These are phyloP conservation scores for Catharanthus roseus DNA, from an alignment of 257 asterid species.

Conservation along the genomic window DNA sequence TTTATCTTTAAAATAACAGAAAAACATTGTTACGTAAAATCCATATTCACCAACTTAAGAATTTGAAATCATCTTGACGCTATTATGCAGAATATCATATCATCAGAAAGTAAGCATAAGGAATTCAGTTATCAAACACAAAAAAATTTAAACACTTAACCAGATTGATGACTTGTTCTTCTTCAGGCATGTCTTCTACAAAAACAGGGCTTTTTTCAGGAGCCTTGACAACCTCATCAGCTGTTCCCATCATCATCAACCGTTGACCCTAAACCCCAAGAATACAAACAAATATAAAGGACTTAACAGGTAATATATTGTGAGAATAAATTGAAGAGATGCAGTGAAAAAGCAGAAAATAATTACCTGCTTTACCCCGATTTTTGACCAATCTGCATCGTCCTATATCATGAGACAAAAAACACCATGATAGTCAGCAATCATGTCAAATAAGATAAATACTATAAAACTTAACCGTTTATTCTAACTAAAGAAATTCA, in stretches of 20 bases:
- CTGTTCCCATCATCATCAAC: conserved; percentile 99
- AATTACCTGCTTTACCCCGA: conserved; percentile 87
- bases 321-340: not conserved
- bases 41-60: not conserved
- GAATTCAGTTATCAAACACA: not conserved
- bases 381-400: conserved; percentile 88
- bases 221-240: conserved; percentile 94
- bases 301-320: conserved; percentile 8
- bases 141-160: conserved; percentile 38
- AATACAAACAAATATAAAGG: conserved; percentile 8
- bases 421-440: conserved; percentile 17
- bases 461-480: not conserved
- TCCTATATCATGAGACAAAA: conserved; percentile 44
- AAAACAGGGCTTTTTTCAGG: conserved; percentile 93
- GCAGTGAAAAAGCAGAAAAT: conserved; percentile 2
- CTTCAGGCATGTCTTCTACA: conserved; percentile 98
- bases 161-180: conserved; percentile 63
- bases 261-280: conserved; percentile 88
- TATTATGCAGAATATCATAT: not conserved
- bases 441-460: conserved; percentile 4
- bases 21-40: not conserved
- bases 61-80: not conserved
- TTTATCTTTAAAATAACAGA: not conserved
- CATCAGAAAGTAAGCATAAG: not conserved
- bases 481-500: conserved; percentile 1